A percentile compares a stretch with the other conserved stretches of the same genome.
phyloP scores from a whole-genome alignment of 805 yeast genomes.

The Pichia heedii region DNA sequence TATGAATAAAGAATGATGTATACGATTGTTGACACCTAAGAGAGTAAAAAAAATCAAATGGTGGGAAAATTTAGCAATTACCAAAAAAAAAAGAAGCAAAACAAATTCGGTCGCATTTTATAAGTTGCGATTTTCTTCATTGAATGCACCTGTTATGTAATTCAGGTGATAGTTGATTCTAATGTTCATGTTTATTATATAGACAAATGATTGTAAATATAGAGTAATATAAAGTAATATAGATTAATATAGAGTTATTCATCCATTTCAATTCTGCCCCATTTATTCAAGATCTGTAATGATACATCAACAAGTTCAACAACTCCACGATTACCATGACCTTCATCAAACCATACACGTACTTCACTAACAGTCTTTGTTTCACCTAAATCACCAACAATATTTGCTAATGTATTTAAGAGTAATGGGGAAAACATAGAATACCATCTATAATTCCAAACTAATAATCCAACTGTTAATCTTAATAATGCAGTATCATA shows the following conservation, averaged over 20 bases:
- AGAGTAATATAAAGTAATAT: too few relatives aligned
- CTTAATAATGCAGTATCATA: slow-evolving; percentile 56
- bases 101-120: too few relatives aligned
- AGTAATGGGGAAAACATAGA: slow-evolving; percentile 75
- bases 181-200: too few relatives aligned
- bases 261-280: slow-evolving; percentile 29
- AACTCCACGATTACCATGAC: slow-evolving; percentile 41
- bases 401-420: slow-evolving; percentile 43
- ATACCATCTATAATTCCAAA: slow-evolving; percentile 99
- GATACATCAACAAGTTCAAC: slow-evolving; percentile 45
- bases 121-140: too few relatives aligned
- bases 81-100: too few relatives aligned
- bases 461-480: slow-evolving; percentile 64
- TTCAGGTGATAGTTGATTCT: too few relatives aligned
- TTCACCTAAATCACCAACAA: slow-evolving; percentile 70
- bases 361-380: slow-evolving; percentile 68
- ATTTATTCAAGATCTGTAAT: slow-evolving; percentile 38
- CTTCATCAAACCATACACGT: slow-evolving; percentile 53
- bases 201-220: too few relatives aligned
- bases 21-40: too few relatives aligned
- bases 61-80: too few relatives aligned
- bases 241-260: neutral
- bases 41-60: too few relatives aligned
- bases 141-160: too few relatives aligned
- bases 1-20: too few relatives aligned